Percentiles rank a stretch among this genome's conserved stretches.
Evolutionary conservation across 2,329 filamentous ascomycete genomes (phyloP).

Genomic region (Trichoderma semiorbis): DNA sequence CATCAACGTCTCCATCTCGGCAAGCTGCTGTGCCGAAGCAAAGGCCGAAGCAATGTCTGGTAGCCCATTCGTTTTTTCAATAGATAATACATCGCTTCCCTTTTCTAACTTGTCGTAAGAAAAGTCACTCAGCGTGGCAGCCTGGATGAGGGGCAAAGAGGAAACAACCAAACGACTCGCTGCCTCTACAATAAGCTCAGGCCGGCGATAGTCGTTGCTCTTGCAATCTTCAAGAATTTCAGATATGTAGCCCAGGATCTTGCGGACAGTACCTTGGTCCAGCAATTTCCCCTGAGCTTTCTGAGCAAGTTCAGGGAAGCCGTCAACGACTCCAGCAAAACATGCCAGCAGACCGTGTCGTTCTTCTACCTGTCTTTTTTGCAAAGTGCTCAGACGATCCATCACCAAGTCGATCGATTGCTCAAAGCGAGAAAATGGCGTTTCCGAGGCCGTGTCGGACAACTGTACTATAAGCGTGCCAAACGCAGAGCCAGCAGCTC

Average conservation of each 20-base stretch:
- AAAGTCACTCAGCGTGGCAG: constrained; percentile 26
- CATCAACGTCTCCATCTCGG: constrained; percentile 24
- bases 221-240: constrained; percentile 41
- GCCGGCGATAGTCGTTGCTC: constrained; percentile 50
- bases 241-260: constrained; percentile 30
- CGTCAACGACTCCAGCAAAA: constrained; percentile 56
- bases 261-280: constrained; percentile 23
- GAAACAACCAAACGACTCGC: constrained; percentile 57
- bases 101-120: constrained; percentile 17
- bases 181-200: constrained; percentile 63
- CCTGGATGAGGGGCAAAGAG: constrained; percentile 45
- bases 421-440: constrained; percentile 29
- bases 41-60: constrained; percentile 24
- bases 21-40: constrained; percentile 3
- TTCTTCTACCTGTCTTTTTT: constrained; percentile 61
- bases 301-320: constrained; percentile 36
- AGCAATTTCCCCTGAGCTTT: neutral
- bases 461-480: constrained; percentile 53
- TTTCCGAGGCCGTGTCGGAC: constrained; percentile 25
- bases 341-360: constrained; percentile 64
- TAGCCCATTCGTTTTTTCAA: constrained; percentile 22
- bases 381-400: constrained; percentile 43
- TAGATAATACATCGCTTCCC: constrained; percentile 28
- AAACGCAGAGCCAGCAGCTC: constrained; percentile 67
- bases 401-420: constrained; percentile 42